Evolutionary conservation across 768 basidiomycete genomes (phyloP), one percentile per base, ranked within the genome.

Genomic region (Tylopilus sp.): DNA sequence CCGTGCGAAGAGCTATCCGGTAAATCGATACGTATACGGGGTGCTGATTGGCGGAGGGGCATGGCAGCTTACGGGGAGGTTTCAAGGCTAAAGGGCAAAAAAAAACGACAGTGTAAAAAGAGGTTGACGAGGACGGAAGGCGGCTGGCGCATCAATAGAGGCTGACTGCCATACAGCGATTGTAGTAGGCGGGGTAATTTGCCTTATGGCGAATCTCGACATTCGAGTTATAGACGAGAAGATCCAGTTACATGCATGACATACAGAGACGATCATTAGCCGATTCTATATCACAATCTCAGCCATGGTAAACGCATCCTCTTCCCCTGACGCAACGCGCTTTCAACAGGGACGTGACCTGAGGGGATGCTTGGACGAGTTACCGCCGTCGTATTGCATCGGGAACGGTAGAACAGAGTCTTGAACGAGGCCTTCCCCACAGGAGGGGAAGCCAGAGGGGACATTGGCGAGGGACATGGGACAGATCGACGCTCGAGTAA

Each of bases 301-400:
- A 67, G 45, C 65, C 69, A 70, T 38, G 62, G 58, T 17, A 70
- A 51, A 49, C 62, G 64, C 33, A 59, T 55, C 43, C 64, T 63
- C 60, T 65, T 67, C 36, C 61, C 64, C 48, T 56, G 67, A 49
- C 60, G 59, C 38, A 61, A 23, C 21, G 47, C 41, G 43, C 47
- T 59, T 22, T 64, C 64, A 33, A 59, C 52, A 21, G 67, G 60
- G 21, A 51, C 45, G 36, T 62, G 62, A 13, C 45, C 36, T 8
- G 53, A 45, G 15, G 67, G 52, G 28, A 60, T 55, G 12, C 35
- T 50, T 20, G 59, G 31, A 50, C 44, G 49, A 28, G 60, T 33
- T 11, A 35, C 42, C 15, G 51, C 35, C n/a, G 55, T 51, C n/a
- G 63, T 57, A 36, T 58, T 57, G 44, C 48, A 66, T 48, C 62